These are phyloP conservation scores for Dillenia suffruticosa DNA, from an alignment of 164 flowering plant genomes.

Conservation along the genomic window DNA sequence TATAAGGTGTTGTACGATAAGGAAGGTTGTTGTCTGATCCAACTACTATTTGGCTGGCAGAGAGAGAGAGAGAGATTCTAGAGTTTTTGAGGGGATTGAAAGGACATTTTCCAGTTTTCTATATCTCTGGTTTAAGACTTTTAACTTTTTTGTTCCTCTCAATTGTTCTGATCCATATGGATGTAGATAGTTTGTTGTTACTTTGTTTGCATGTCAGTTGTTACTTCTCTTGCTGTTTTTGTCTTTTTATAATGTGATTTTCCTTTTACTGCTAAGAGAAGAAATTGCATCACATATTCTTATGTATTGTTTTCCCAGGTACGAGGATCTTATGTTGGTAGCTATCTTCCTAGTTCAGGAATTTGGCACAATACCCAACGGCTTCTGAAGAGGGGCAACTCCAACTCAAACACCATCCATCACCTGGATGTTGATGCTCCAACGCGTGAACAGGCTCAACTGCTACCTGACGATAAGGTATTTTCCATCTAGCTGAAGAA, in stretches of 20 bases:
- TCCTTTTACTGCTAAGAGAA: not conserved
- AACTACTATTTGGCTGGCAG: no score
- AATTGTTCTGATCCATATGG: no score
- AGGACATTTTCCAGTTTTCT: no score
- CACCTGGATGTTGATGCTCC: slow-evolving; percentile 99
- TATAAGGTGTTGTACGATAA: no score
- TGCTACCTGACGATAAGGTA: slow-evolving; percentile 88
- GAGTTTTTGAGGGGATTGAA: no score
- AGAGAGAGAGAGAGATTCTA: no score
- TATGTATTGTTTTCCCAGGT: slow-evolving; percentile 44
- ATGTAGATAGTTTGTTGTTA: no score
- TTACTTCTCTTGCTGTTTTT: no score
- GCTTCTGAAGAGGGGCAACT: slow-evolving; percentile 56
- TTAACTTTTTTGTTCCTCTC: no score
- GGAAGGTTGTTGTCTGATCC: no score
- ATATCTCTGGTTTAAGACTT: no score
- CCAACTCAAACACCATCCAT: slow-evolving; percentile 49
- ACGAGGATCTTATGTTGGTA: slow-evolving; percentile 87
- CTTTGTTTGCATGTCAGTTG: no score
- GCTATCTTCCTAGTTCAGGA: slow-evolving; percentile 83
- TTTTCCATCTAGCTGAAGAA: not conserved
- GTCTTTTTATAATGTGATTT: not conserved
- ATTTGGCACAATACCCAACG: slow-evolving; percentile 94
- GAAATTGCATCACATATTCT: not conserved
- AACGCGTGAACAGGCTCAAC: slow-evolving; percentile 82